Percentiles rank a stretch among this genome's conserved stretches.
Evolutionary conservation across 352 stramenopile species (phyloP).

Genomic region (Discostella stelligera): DNA sequence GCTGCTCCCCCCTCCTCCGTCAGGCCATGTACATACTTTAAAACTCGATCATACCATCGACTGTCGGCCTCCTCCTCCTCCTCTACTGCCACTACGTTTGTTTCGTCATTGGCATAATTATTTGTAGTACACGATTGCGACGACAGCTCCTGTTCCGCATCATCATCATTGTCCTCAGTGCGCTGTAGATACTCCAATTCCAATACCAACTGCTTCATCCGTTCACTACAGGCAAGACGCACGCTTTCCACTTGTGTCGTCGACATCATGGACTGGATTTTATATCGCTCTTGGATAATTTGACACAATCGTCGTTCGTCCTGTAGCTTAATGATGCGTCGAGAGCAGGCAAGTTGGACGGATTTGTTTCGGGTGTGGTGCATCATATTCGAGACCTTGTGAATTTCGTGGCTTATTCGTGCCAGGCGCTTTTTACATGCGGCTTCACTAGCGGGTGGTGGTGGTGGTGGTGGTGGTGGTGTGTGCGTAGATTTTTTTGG

Average conservation of each 20-base stretch:
- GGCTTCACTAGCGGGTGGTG: not conserved
- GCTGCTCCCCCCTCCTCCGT: not conserved
- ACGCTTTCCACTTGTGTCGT: conserved; percentile 22
- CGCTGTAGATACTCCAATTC: conserved; percentile 31
- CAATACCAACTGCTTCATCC: conserved; percentile 33
- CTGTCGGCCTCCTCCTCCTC: not conserved
- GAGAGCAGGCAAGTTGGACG: conserved; percentile 25
- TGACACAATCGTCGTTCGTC: conserved; percentile 44
- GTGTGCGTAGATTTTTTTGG: conserved; percentile 33
- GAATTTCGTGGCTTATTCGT: conserved; percentile 34
- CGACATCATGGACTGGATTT: conserved; percentile 40
- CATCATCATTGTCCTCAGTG: not conserved
- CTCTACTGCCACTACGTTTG: not conserved
- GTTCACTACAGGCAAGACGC: conserved; percentile 30
- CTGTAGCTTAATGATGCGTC: conserved; percentile 29
- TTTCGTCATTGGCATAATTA: not conserved
- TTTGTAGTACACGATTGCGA: not conserved
- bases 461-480: not conserved
- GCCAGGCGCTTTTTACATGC: conserved; percentile 33
- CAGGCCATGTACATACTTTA: conserved; percentile 1
- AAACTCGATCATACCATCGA: conserved; percentile 9
- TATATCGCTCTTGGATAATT: conserved; percentile 49
- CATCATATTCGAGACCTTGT: conserved; percentile 30
- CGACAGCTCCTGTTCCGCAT: not conserved
- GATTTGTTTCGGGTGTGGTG: conserved; percentile 19